Conservation (phyloP, 1,284 basidiomycete genomes). For the Cutaneotrichosporon cyanovorans region DNA sequence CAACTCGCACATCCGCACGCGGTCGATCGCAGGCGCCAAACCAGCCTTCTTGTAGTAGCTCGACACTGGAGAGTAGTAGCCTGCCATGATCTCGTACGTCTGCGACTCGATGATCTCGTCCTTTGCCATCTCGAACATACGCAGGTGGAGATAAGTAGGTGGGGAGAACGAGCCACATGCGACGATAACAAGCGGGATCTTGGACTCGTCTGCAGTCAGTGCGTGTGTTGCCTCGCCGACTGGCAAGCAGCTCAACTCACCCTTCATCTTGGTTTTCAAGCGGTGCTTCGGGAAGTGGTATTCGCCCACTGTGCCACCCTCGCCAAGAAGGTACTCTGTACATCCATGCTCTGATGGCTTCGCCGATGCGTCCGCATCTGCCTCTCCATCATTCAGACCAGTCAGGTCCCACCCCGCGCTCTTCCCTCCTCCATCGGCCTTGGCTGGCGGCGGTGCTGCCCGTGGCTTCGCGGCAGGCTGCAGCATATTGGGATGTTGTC, state of each 20-base stretch:
- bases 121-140: conserved; percentile 98
- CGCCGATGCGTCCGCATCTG: conserved; percentile 41
- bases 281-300: conserved; percentile 47
- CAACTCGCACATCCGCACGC: conserved; percentile 80
- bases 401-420: conserved; percentile 19
- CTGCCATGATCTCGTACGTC: conserved; percentile 85
- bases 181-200: conserved; percentile 49
- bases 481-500: too few species aligned
- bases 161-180: conserved; percentile 54
- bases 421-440: too few species aligned
- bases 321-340: conserved; percentile 36
- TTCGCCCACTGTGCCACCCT: conserved; percentile 9
- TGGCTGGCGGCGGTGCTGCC: too few species aligned
- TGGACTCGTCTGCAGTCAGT: conserved; percentile 41
- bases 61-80: conserved; percentile 86
- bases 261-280: conserved; percentile 45
- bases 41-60: conserved; percentile 89
- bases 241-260: conserved; percentile 24
- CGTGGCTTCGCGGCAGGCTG: too few species aligned
- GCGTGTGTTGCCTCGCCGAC: too few species aligned
- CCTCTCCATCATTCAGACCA: conserved; percentile 44
- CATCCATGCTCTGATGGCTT: conserved; percentile 34
- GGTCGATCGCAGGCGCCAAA: conserved; percentile 67
- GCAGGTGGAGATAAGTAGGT: conserved; percentile 54
- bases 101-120: conserved; percentile 89